Evolutionary conservation across 306 rosid genomes (phyloP).

Genomic region (Lathyrus sativus): DNA sequence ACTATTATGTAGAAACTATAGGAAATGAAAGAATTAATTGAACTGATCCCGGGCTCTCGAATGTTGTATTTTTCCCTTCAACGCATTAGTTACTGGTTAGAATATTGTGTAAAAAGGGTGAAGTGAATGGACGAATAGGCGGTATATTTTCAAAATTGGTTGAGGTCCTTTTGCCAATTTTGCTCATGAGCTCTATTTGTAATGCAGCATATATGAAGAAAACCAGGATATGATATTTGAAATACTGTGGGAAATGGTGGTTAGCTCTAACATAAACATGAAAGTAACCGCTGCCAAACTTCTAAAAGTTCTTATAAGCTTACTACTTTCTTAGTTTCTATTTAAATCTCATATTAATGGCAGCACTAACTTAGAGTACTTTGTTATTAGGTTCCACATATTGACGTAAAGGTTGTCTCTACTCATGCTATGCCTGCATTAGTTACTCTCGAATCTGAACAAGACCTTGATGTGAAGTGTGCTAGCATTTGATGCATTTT

Average conservation of each 20-base stretch:
- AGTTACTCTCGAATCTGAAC: conserved; percentile 85
- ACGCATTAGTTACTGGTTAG: conserved; percentile 1
- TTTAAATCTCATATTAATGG: conserved; percentile 33
- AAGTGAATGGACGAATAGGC: conserved; percentile 15
- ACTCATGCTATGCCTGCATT: conserved; percentile 82
- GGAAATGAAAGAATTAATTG: conserved; percentile 34
- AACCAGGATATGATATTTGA: conserved; percentile 72
- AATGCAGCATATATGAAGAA: conserved; percentile 74
- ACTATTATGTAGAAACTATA: conserved; percentile 1
- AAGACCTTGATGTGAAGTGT: conserved; percentile 71
- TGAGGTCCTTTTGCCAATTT: conserved; percentile 32
- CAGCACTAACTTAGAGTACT: conserved; percentile 33
- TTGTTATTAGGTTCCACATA: conserved; percentile 68
- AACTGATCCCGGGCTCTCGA: conserved; percentile 6
- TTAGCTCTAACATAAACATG: conserved; percentile 63
- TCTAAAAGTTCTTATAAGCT: conserved; percentile 74
- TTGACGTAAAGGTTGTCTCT: conserved; percentile 75
- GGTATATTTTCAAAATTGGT: conserved; percentile 13
- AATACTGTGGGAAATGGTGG: conserved; percentile 94
- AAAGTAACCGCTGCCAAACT: conserved; percentile 71
- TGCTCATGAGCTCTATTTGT: conserved; percentile 30
- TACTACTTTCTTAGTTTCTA: conserved; percentile 32
- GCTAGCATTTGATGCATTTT: conserved; percentile 74
- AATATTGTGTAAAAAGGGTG: conserved; percentile 1
- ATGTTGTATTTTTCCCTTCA: conserved; percentile 25